Evolutionary conservation across 129 eudicot genomes (phyloP).

Genomic region (Centaurea solstitialis): DNA sequence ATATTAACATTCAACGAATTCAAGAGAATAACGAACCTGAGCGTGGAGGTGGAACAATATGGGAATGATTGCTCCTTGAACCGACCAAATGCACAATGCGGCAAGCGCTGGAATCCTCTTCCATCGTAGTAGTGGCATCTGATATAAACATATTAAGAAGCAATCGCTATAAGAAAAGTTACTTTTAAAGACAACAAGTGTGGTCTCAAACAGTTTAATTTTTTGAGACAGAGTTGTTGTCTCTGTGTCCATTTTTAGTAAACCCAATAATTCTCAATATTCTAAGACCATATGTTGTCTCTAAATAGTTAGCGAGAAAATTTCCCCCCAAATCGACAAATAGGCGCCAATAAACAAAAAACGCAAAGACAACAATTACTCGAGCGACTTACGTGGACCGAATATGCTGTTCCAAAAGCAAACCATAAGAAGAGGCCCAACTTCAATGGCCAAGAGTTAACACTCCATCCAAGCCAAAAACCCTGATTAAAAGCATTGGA

Average conservation of each 20-base stretch:
- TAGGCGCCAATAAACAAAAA: too few species aligned
- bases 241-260: too few species aligned
- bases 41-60: constrained; percentile 34
- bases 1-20: not conserved
- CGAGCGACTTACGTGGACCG: constrained; percentile 26
- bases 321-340: too few species aligned
- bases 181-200: too few species aligned
- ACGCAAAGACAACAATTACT: not conserved
- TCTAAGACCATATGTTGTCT: too few species aligned
- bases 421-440: constrained; percentile 35
- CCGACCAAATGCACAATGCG: constrained; percentile 34
- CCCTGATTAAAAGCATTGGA: constrained; percentile 19
- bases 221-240: too few species aligned
- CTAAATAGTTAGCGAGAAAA: too few species aligned
- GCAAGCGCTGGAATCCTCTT: constrained; percentile 37
- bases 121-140: constrained; percentile 37
- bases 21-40: constrained; percentile 12
- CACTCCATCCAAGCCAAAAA: constrained; percentile 27
- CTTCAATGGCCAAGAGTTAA: constrained; percentile 35
- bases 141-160: not conserved
- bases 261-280: too few species aligned
- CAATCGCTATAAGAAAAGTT: too few species aligned
- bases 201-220: too few species aligned
- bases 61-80: constrained; percentile 37
- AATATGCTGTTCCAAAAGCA: constrained; percentile 39